These are phyloP conservation scores for Dioszegia aurantiaca DNA, from an alignment of 768 basidiomycete species.

Conservation along the genomic window DNA sequence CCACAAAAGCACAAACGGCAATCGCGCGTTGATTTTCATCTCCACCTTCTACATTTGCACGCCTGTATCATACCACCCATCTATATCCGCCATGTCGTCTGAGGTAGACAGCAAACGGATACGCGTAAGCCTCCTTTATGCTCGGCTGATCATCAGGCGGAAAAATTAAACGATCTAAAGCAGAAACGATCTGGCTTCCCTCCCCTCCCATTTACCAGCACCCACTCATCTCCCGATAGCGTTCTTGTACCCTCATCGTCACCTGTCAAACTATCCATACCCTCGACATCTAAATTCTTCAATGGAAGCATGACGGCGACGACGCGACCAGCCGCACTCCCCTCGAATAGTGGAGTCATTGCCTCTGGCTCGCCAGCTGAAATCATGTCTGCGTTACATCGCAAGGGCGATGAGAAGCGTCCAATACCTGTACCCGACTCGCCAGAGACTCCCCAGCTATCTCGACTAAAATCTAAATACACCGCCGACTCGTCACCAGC, in stretches of 20 bases:
- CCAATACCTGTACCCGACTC: neutral
- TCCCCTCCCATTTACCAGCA: constrained; percentile 4
- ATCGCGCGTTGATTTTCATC: constrained; percentile 2
- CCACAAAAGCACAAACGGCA: neutral
- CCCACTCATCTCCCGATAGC: constrained; percentile 10
- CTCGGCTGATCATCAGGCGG: neutral
- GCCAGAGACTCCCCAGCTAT: constrained; percentile 31
- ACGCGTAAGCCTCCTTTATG: neutral
- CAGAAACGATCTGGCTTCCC: neutral
- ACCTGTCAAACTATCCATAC: neutral
- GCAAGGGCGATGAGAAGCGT: constrained; percentile 8
- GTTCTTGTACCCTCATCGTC: constrained; percentile 18
- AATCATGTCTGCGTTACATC: constrained; percentile 15
- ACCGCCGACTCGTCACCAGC: constrained; percentile 24
- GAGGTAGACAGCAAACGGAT: neutral
- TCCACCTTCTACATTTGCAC: too few species aligned
- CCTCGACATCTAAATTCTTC: constrained; percentile 11
- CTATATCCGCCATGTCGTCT: neutral
- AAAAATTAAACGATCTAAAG: neutral
- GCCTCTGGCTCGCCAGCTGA: constrained; percentile 7
- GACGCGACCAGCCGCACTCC: constrained; percentile 6
- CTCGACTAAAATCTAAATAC: constrained; percentile 33
- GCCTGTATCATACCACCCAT: too few species aligned
- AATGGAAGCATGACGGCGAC: neutral
- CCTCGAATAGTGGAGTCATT: constrained; percentile 2